Evolutionary conservation across 768 basidiomycete genomes (phyloP), one percentile per base, ranked within the genome.

Genomic region (Suillus bovinus): DNA sequence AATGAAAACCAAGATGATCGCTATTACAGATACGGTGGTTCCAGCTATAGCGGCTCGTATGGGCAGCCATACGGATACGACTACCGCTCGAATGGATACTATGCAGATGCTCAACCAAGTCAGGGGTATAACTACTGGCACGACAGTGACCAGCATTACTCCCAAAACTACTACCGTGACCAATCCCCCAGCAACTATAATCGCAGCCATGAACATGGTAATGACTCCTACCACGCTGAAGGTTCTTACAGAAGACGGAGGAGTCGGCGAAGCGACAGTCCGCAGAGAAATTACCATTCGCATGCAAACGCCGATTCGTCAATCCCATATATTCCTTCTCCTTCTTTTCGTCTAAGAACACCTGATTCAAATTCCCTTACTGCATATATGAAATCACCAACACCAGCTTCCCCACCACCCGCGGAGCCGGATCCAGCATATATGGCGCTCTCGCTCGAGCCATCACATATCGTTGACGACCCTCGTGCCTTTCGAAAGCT

Each of bases 401-500:
- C 64, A 7, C 46, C 65, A 29, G 38, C 63, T 27, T 36, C 62
- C 44, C 55, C 56, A 47, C 33, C 56, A 5, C 31, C 60, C 10
- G 60, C 20, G 34, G 42, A 63, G 22, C 81, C 82, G 0, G 78
- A 75, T 4, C 62, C 71, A 4, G 67, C 34, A 22, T 83, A 83
- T 61, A 70, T 83, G 58, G 61, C 74, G 5, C 49, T 77, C 41
- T 68, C 80, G 10, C 59, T 66, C 8, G 39, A 67, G 34, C 64
- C 72, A 1, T 79, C 81, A 1, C 38, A 64, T 17, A 34, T 61
- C 0, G 60, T 78, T 38, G 31, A 64, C 0, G 67, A 75, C 7
- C 74, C 77, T 0, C 22, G 70, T 4, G 54, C 63, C 17, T 66
- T 71, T 5, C 81, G 87, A 27, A 93, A 92, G 69, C 81, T 93